Conservation (phyloP, 305 asterid genomes). For the Andrographis paniculata region DNA sequence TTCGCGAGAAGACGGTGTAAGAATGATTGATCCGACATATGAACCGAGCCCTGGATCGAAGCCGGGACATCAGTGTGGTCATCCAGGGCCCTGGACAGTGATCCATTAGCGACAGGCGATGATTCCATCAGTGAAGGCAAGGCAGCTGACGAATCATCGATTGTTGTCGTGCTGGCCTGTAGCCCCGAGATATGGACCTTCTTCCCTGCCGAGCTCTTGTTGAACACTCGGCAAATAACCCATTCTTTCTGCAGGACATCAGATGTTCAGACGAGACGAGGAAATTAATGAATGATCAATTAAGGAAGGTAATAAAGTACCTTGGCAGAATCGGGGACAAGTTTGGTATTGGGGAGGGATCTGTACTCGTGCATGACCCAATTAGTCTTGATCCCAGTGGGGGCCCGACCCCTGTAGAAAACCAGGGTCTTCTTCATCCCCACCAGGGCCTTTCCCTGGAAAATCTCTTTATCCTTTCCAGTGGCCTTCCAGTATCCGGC, state of each 20-base stretch:
- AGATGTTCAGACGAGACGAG: no score
- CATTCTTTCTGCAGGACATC: slow-evolving; percentile 41
- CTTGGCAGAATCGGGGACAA: slow-evolving; percentile 33
- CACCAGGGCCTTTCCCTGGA: slow-evolving; percentile 37
- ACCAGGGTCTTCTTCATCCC: slow-evolving; percentile 96
- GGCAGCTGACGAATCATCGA: slow-evolving; percentile 18
- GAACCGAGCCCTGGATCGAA: no score
- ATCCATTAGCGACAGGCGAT: slow-evolving; percentile 28
- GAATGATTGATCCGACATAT: no score
- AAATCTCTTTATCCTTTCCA: slow-evolving; percentile 78
- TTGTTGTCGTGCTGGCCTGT: no score
- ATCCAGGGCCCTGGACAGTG: neutral
- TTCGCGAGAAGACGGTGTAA: no score
- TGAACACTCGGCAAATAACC: slow-evolving; percentile 69
- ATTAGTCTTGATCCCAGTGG: slow-evolving; percentile 63
- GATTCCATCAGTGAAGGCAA: slow-evolving; percentile 56
- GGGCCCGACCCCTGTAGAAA: slow-evolving; percentile 85
- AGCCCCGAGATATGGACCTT: slow-evolving; percentile 46
- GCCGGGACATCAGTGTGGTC: no score
- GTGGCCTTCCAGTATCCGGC: slow-evolving; percentile 99
- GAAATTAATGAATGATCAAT: neutral
- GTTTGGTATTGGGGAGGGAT: slow-evolving; percentile 40
- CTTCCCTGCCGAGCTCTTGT: slow-evolving; percentile 61
- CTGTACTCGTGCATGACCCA: slow-evolving; percentile 97
- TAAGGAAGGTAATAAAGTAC: slow-evolving; percentile 19